Base-by-base conservation (phyloP, 1,284 basidiomycete species). In the Entoloma clypeatum region DNA sequence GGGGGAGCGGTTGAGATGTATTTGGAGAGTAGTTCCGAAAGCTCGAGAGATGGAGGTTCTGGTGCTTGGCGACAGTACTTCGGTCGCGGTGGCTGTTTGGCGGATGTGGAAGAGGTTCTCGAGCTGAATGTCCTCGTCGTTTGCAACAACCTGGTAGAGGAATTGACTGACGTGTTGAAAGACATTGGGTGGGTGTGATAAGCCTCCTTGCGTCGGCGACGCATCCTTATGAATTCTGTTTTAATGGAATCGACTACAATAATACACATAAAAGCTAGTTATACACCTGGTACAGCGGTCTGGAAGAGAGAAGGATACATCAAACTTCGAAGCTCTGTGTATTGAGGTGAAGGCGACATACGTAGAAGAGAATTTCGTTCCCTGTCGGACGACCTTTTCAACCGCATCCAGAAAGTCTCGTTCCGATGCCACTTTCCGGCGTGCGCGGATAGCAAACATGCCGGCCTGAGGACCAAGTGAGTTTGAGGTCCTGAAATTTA, bases 401-500 rank as follows among this genome's bases (percentile, higher is more conserved):
- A 99, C 95, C 4, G 93, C 91, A 59, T 97, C 92, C 57, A 99
- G 68, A 70, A 98, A 99, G 68, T 99, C 96, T 44, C 92, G 83
- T 62, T 99, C 96, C 4, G 92, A 94, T 0, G 95, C 93, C 5
- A 99, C 92, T 68, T 99, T 98, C 64, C 96, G 78, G 54, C 96
- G 75, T 41, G 93, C 91, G 47, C 96, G 86, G 56, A 99, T 99
- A 1, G 96, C 95, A 68, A 97, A 99, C 96, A 99, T 99, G 29
- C 96, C 96, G 24, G 96, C 96, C 81, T 88, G 51, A n/a, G n/a
- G 13, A 41, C 22, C 32, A 27, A 29, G 33, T 45, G n/a, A 32
- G 34, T 19, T 30, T 39, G 26, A 37, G 14, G 7, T 4, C 34
- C 35, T 14, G 22, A 41, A 28, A 9, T n/a, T n/a, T n/a, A n/a